Evolutionary conservation across 768 basidiomycete genomes (phyloP), one percentile per base, ranked within the genome.

Genomic region (Auricularia heimuer): DNA sequence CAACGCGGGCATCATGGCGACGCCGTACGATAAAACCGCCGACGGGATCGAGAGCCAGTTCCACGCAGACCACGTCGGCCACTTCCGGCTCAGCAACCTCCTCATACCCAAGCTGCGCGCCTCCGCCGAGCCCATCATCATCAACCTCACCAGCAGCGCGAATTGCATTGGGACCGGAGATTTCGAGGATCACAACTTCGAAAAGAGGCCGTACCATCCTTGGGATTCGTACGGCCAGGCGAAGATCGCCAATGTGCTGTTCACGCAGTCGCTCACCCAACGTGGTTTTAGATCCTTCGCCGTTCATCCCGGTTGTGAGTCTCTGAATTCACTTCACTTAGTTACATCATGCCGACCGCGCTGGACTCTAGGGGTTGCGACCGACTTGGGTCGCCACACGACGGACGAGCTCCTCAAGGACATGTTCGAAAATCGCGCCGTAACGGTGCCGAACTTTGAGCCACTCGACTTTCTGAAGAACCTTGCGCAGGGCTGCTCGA

Each of bases 171-270:
- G 34, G 24, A 12, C 47, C 6, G 34, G 56, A 33, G 34, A 35
- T 2, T 60, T 33, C 6, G 29, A 34, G 0, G 56, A 60, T 33
- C 2, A n/a, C 16, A 60, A 60, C 34, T 60, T 14, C 16, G 34
- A 60, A 29, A 60, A 29, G 56, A 35, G 14, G 56, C 24, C 24
- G 56, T 60, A 60, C 1, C 11, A 60, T 18, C 4, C 10, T 7
- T 60, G 56, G 56, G 34, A 14, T 10, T 21, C 56, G 18, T 77
- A 77, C 68, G 76, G 74, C 8, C 75, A 77, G 62, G 74, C 77
- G 24, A 78, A 79, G 67, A 73, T 78, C 65, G 77, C 78, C n/a
- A 75, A 75, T 71, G 73, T 79, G 64, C 71, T 78, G 16, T 79
- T 76, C 70, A 70, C 72, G 63, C 78, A 74, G 56, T 60, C 56